Conservation (phyloP, 2,329 filamentous ascomycete species). For the Claviceps arundinis region DNA sequence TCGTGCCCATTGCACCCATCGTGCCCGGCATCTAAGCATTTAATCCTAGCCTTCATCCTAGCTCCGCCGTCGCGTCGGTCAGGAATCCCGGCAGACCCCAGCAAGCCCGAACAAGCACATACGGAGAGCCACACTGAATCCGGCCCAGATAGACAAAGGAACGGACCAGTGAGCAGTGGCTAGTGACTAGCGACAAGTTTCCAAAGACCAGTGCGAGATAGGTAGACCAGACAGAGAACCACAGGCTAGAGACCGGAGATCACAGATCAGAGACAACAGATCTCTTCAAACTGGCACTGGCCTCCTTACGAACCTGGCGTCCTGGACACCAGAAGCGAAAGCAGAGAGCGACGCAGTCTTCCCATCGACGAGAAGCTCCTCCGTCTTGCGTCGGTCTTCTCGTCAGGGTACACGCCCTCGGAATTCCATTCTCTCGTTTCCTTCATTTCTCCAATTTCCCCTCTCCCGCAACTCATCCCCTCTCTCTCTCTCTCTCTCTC, state of each 20-base stretch:
- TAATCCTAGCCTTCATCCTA: no score
- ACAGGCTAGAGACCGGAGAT: no score
- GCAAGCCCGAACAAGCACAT: background rate
- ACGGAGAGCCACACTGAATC: conserved; percentile 1
- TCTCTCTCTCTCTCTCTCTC: no score
- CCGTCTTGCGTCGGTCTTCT: background rate
- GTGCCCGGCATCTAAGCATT: no score
- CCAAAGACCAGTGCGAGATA: no score
- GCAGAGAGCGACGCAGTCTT: background rate
- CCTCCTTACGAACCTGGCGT: background rate
- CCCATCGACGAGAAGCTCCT: background rate
- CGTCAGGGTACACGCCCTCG: background rate
- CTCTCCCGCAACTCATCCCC: background rate
- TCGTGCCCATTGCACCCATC: background rate
- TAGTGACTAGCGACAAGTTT: no score
- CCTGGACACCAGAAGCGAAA: background rate
- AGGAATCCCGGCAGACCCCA: background rate
- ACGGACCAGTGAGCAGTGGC: no score
- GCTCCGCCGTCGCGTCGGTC: background rate
- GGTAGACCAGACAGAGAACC: no score
- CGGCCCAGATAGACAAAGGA: no score
- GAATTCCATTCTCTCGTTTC: conserved; percentile 1
- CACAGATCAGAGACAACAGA: no score
- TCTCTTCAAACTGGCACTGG: background rate
- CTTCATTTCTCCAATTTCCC: background rate